Evolutionary conservation across 495 filamentous ascomycete genomes (phyloP), one percentile per base, ranked within the genome.

Genomic region (Neurospora sp.): DNA sequence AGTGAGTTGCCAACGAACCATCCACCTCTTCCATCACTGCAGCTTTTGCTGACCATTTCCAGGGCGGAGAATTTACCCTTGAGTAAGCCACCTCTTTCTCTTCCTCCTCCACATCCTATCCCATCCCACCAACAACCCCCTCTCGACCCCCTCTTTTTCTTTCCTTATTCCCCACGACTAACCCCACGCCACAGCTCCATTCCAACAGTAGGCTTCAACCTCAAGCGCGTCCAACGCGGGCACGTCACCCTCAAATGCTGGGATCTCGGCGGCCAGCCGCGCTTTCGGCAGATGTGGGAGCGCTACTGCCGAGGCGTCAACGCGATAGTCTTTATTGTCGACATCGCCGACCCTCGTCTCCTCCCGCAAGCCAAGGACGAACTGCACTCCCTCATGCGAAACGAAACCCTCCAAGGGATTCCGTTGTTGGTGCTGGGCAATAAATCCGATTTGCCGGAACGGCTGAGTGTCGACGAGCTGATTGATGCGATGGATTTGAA

Each of bases 221-320:
- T 97, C 88, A 98, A 99, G 88, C 90, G 92, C 73, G 93, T 99
- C 75, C 94, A 98, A 83, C 95, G 95, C 78, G 96, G 96, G 75
- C 96, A 99, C 89, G 96, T 99, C 79, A 98, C 96, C 73, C 86
- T 99, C 80, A 98, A 98, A 86, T 99, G 95, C 80, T 99, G 96
- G 96, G 96, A 99, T 85, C 87, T 99, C 75, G 96, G 96, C 73
- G 96, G 96, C 37, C 96, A 99, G 85, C 95, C 95, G 78, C 89
- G 96, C 75, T 99, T 98, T 83, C 92, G 96, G 75, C 91, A 93
- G 73, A 99, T 99, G 96, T 99, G 96, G 96, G 96, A 98, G 86
- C 87, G 96, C 77, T 99, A 99, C 82, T 99, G 96, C 84, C 92
- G 94, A 68, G 94, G 94, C 47, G 96, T 98, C 74, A 97, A 97